A percentile compares a stretch with the other conserved stretches of the same genome.
Evolutionary conservation across 306 rosid species (phyloP).

Genomic region (Dalbergia cultrata): DNA sequence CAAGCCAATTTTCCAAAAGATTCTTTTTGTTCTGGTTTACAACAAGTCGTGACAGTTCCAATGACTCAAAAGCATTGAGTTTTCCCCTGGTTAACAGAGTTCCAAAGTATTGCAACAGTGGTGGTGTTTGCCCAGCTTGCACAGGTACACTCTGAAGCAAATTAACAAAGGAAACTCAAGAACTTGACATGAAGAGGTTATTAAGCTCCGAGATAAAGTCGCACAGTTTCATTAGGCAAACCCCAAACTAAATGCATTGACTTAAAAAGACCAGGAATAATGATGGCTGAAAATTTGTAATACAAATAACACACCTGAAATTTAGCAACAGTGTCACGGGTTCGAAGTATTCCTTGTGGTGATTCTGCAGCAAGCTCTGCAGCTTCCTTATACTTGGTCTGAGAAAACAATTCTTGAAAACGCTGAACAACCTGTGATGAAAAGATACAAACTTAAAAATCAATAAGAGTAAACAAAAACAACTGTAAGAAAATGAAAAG

Average conservation of each 20-base stretch:
- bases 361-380: constrained; percentile 78
- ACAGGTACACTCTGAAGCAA: constrained; percentile 74
- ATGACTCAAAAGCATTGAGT: constrained; percentile 77
- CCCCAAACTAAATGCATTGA: too few relatives aligned
- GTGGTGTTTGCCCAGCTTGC: constrained; percentile 89
- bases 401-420: constrained; percentile 71
- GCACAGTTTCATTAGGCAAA: background rate
- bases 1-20: constrained; percentile 86
- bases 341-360: constrained; percentile 71
- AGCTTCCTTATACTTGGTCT: constrained; percentile 75
- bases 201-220: background rate
- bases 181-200: background rate
- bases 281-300: too few relatives aligned
- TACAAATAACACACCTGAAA: constrained; percentile 56
- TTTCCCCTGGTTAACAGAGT: constrained; percentile 81
- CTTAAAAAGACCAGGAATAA: too few relatives aligned
- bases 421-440: constrained; percentile 63
- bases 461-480: background rate
- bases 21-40: constrained; percentile 89
- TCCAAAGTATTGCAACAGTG: constrained; percentile 83
- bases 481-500: background rate
- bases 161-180: background rate
- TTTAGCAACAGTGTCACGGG: constrained; percentile 70
- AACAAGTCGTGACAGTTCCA: constrained; percentile 84
- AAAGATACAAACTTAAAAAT: background rate